Base-by-base conservation (phyloP, 345 rosid species). In the Clausena lansium region DNA sequence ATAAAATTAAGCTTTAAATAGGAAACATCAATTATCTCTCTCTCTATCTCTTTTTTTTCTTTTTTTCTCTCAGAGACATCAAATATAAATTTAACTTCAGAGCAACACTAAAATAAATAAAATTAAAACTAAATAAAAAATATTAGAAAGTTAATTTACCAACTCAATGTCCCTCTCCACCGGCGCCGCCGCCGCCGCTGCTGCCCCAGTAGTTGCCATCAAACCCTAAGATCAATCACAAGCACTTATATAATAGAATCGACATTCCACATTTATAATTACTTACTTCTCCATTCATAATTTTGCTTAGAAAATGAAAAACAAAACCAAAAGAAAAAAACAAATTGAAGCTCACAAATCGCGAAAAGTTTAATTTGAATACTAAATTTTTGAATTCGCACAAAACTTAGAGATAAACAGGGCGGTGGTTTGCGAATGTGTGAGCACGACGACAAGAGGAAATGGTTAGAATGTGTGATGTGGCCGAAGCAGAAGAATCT, bases 141-240 rank as follows among this genome's bases (percentile, higher is more conserved):
- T 39, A 59, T n/a, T 10, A 54, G 45, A 39, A 11, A 61, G 75
- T 59, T 4, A 69, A 55, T 58, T 78, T 83, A 90, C 93, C 89
- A 90, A 79, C 81, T 88, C 93, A 76, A 84, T 82, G 79, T 86
- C 91, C 78, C 93, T 85, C 84, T 88, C 93, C 52, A 83, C 75
- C 50, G 87, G 80, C 52, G 80, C 66, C 60, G 71, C 87, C 71
- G 86, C 88, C 74, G 70, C 78, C 32, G 78, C 73, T 28, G 79
- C 84, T 28, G 79, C 84, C 71, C 67, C 80, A 28, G 81, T 67
- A 25, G 79, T 74, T 75, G 86, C 78, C 87, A 83, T 78, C 68
- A 47, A 74, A 74, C 59, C 77, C 60, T 41, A 74, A 62, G 38
- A 74, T 36, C 70, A 74, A 63, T 28, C 60, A 74, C 14, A 74